Evolutionary conservation across 192 early-diverging fungal species (phyloP), one percentile per base, ranked within the genome.

Genomic region (Backusella sp.): DNA sequence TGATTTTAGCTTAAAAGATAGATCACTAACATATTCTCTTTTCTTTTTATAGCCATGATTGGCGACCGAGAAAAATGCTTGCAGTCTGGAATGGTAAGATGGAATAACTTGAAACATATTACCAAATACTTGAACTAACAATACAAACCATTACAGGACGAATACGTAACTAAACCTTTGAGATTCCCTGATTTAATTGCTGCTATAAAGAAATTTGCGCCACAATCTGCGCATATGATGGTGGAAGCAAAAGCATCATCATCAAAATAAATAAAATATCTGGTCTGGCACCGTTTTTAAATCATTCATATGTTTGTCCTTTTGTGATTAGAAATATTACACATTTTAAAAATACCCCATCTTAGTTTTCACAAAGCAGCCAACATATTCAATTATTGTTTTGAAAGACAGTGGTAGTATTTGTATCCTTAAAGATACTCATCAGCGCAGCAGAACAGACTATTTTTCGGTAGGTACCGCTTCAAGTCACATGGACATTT

Each of bases 51-150:
- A 49, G 46, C 46, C 19, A 49, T 49, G 46, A 49, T 93, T 72
- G 93, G 94, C 23, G 95, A 96, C 80, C 88, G 94, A 69, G 93
- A 96, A 80, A 92, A 92, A 77, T 95, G 95, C 73, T 81, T 96
- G 56, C 83, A 86, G 19, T 86, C 92, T 15, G 94, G 94, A 17
- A 95, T 96, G 95, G 94, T 87, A 85, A 75, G 82, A 72, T 49
- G 6, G 39, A n/a, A 4, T 66, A 62, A 62, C 19, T 21, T 30
- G 4, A n/a, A n/a, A 7, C 46, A 49, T n/a, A 88, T 68, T 77
- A 65, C 41, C 49, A 44, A 65, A 82, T 52, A 66, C 68, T 39
- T 70, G 14, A 39, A 21, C 0, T 76, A 84, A 39, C 23, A 35
- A 44, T 32, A 67, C 19, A 28, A 32, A 11, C 53, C 7, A 26